These are phyloP conservation scores for Ceratobasidium sp. DNA, from an alignment of 1,284 basidiomycete species.

Conservation along the genomic window DNA sequence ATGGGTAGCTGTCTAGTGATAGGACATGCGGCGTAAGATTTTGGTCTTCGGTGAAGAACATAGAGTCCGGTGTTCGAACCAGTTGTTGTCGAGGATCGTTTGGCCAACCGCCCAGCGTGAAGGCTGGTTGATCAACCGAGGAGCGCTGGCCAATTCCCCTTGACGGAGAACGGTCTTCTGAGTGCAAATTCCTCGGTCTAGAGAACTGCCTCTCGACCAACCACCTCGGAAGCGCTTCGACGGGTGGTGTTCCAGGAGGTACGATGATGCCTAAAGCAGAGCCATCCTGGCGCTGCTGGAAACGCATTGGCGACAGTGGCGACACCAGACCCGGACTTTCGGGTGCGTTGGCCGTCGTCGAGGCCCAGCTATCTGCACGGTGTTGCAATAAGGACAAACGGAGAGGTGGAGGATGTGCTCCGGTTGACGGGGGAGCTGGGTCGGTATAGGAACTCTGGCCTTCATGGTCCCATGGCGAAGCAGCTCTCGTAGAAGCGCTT, in stretches of 20 bases:
- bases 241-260: slow-evolving; percentile 31
- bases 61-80: slow-evolving; percentile 27
- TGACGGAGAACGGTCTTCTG: slow-evolving; percentile 16
- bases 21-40: neutral
- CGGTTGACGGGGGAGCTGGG: neutral
- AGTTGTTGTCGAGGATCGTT: slow-evolving; percentile 1
- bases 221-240: slow-evolving; percentile 31
- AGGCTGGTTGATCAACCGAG: slow-evolving; percentile 1
- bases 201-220: slow-evolving; percentile 19
- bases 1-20: slow-evolving; percentile 26
- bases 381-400: slow-evolving; percentile 32
- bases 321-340: slow-evolving; percentile 29
- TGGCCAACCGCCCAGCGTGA: slow-evolving; percentile 8
- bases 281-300: slow-evolving; percentile 17
- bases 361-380: slow-evolving; percentile 24
- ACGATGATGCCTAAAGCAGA: slow-evolving; percentile 38
- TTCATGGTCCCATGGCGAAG: slow-evolving; percentile 35
- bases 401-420: slow-evolving; percentile 19
- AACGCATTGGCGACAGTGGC: slow-evolving; percentile 29
- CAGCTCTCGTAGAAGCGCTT: slow-evolving; percentile 2
- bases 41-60: neutral
- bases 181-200: neutral
- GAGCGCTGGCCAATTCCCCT: slow-evolving; percentile 3
- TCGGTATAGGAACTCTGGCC: slow-evolving; percentile 13
- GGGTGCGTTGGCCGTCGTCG: slow-evolving; percentile 5